Evolutionary conservation across 2,329 filamentous ascomycete species (phyloP), one percentile per base, ranked within the genome.

Genomic region (Aureobasidium pullulans): DNA sequence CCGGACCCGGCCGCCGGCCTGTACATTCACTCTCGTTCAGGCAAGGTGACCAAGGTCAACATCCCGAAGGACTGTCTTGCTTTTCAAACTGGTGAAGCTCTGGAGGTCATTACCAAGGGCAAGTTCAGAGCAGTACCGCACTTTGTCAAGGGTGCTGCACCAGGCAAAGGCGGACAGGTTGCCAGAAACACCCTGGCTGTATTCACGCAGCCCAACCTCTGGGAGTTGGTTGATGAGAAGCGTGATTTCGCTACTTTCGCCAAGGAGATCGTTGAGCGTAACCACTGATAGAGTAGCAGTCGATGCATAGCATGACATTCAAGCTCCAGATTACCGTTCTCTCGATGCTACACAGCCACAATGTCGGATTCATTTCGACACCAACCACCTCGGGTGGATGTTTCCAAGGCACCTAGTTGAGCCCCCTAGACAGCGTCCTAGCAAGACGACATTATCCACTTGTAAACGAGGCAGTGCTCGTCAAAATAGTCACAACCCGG

Each of bases 121-220:
- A 85, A 84, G 68, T 96, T 99, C 78, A 90, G 88, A 74, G 94
- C 94, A 1, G 94, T 97, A 62, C 93, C 94, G 65, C 94, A 99
- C 77, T 97, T 96, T 72, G 94, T 99, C 8, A 82, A 87, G 64
- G 93, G 92, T 0, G 85, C 88, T 4, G 80, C 82, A 64, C 77
- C 82, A 1, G 81, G 79, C 46, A 75, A 67, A 73, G 68, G 73
- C 61, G 72, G 62, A 5, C 73, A 71, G 56, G 74, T 79, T 34
- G 77, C 77, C 11, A 69, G 77, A 62, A 97, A 97, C 75, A 99
- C 94, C 9, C 75, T 99, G 65, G 94, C 94, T 0, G 91, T 97
- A 9, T 99, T 97, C 70, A 99, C 93, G 61, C 94, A 99, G 44
- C 94, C 94, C 28, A 96, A 96, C 76, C 73, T 97, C 62, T 88